Evolutionary conservation across 2,329 filamentous ascomycete genomes (phyloP).

Genomic region (Scortechinia acanthostroma): DNA sequence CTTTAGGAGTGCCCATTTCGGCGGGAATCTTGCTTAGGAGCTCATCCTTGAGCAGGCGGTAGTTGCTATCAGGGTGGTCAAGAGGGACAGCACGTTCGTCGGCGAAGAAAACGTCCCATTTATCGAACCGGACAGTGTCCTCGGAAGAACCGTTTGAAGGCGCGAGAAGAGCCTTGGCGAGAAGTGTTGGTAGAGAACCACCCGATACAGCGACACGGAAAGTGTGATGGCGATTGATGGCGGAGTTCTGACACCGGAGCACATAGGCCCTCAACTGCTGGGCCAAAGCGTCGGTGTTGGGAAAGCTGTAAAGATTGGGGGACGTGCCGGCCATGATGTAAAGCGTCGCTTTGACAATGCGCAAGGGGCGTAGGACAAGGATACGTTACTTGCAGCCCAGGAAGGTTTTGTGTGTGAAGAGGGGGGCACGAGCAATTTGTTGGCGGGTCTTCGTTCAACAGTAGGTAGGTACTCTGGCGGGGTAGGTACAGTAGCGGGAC

Average conservation of each 20-base stretch:
- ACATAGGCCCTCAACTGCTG: slow-evolving; percentile 50
- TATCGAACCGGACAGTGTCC: slow-evolving; percentile 25
- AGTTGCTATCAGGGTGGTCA: slow-evolving; percentile 63
- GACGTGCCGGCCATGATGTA: background rate
- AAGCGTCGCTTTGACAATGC: too few relatives aligned
- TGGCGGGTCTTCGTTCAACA: too few relatives aligned
- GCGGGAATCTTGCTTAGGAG: slow-evolving; percentile 54
- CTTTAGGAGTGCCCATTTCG: slow-evolving; percentile 16
- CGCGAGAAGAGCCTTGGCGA: slow-evolving; percentile 52
- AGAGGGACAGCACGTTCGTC: slow-evolving; percentile 64
- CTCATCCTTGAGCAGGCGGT: slow-evolving; percentile 55
- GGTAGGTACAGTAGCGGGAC: too few relatives aligned
- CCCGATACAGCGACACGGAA: slow-evolving; percentile 63
- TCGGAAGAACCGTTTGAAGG: slow-evolving; percentile 8
- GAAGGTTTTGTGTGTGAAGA: too few relatives aligned
- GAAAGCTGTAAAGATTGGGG: slow-evolving; percentile 45
- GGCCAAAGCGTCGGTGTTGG: slow-evolving; percentile 42
- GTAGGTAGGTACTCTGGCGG: too few relatives aligned
- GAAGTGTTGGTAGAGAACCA: slow-evolving; percentile 55
- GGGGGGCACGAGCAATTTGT: too few relatives aligned
- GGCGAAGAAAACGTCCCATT: slow-evolving; percentile 68
- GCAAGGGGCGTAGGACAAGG: too few relatives aligned
- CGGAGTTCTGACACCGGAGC: slow-evolving; percentile 48
- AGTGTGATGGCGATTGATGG: slow-evolving; percentile 45
- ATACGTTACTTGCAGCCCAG: too few relatives aligned